phyloP scores from a whole-genome alignment of 331 rosid genomes.

The Quercus phellos region DNA sequence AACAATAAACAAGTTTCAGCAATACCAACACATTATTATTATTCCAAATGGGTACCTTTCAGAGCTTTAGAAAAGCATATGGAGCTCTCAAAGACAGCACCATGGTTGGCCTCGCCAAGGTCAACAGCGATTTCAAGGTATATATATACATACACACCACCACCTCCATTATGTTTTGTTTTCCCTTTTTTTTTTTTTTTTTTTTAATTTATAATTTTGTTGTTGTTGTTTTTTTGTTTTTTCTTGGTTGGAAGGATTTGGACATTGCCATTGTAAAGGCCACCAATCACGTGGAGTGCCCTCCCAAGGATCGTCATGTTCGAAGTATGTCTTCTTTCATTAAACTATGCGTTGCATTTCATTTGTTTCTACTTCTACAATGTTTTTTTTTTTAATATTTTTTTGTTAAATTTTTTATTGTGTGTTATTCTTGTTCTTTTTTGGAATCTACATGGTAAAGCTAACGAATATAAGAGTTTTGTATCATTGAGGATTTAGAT shows the following conservation, averaged over 20 bases:
- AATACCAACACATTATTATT: no score
- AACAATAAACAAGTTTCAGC: no score
- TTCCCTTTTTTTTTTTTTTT: not conserved
- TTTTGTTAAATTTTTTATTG: no score
- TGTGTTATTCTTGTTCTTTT: not conserved
- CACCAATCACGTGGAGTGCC: conserved; percentile 80
- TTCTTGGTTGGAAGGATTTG: conserved; percentile 52
- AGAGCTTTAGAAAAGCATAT: conserved; percentile 77
- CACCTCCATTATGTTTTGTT: no score
- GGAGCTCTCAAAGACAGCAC: conserved; percentile 97
- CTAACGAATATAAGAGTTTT: not conserved
- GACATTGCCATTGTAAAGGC: conserved; percentile 94
- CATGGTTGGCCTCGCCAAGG: conserved; percentile 94
- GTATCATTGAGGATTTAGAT: conserved; percentile 5
- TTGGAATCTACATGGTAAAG: not conserved
- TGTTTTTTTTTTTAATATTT: no score
- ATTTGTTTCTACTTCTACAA: no score
- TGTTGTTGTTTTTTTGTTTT: not conserved
- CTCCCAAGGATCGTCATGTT: conserved; percentile 95
- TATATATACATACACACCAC: not conserved
- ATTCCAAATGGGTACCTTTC: conserved; percentile 66
- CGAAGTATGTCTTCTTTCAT: conserved; percentile 55
- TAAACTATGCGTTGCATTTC: not conserved
- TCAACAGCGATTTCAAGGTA: conserved; percentile 93
- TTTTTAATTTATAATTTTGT: not conserved